A percentile compares a stretch with the other conserved stretches of the same genome.
phyloP scores from a whole-genome alignment of 768 basidiomycete genomes.

The Fistulinella prunicolor region DNA sequence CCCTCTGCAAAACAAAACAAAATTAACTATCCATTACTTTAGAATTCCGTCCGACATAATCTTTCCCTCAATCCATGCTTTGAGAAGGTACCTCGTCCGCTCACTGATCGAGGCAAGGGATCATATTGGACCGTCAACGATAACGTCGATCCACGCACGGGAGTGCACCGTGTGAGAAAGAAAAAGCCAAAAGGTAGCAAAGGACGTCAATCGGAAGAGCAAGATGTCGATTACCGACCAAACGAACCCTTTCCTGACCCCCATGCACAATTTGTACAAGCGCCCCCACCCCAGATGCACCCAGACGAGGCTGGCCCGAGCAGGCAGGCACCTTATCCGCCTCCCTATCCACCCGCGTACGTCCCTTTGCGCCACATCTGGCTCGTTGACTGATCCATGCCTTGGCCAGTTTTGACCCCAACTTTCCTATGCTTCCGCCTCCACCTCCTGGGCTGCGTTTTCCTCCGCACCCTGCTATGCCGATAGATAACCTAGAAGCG shows the following conservation, averaged over 20 bases:
- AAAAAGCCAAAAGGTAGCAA: slow-evolving; percentile 70
- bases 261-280: slow-evolving; percentile 51
- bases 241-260: slow-evolving; percentile 56
- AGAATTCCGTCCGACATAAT: slow-evolving; percentile 92
- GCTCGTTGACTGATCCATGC: slow-evolving; percentile 6
- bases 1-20: slow-evolving; percentile 27
- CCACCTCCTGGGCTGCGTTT: slow-evolving; percentile 57
- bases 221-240: slow-evolving; percentile 63
- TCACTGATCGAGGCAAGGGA: slow-evolving; percentile 88
- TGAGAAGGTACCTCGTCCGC: slow-evolving; percentile 86
- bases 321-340: slow-evolving; percentile 56
- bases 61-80: slow-evolving; percentile 89
- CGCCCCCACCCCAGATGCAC: slow-evolving; percentile 48
- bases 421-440: slow-evolving; percentile 61
- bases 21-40: slow-evolving; percentile 18
- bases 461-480: slow-evolving; percentile 51
- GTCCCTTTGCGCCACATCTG: not conserved
- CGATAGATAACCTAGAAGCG: slow-evolving; percentile 68
- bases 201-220: slow-evolving; percentile 51
- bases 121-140: slow-evolving; percentile 94
- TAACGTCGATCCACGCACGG: slow-evolving; percentile 84
- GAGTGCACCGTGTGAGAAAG: slow-evolving; percentile 85
- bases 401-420: slow-evolving; percentile 63
- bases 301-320: slow-evolving; percentile 61
- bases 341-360: slow-evolving; percentile 58